Base-by-base conservation (phyloP, 805 yeast species). In the Lipomyces mesembrius region DNA sequence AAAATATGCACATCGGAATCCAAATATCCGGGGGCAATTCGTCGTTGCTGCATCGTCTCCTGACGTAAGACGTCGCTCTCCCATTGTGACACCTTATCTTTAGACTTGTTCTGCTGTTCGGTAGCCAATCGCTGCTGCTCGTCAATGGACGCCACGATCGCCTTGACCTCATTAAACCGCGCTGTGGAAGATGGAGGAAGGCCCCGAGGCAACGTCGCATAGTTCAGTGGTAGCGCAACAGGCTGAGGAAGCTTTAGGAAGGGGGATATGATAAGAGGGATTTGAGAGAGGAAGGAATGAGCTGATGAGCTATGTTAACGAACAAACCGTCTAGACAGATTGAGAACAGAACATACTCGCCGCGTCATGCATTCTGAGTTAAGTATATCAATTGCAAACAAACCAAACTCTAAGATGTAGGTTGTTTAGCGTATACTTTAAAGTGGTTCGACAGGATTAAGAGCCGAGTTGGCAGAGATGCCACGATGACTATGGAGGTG, bases 231-330 rank as follows among this genome's bases (percentile, higher is more conserved):
- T 49, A 87, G 77, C 6, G 85, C 81, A 14, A 86, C 81, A 0
- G 88, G 83, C 66, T 81, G 83, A 20, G 90, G 89, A 0, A 87
- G 84, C 63, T 80, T 82, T 68, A 77, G 81, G 32, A 78, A 77
- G 2, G 87, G 88, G 64, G 86, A 84, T 51, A 83, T 78, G 17
- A 85, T 82, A 52, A 87, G 79, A 0, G 90, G 89, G 0, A 87
- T 82, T 67, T 85, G 86, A 46, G 82, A 78, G 5, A 86, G 77
- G 14, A 83, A 67, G 0, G 84, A 80, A 68, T 85, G 86, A 32
- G 83, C 85, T 83, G 5, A 34, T 11, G 4, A 20, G 49, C 14
- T 6, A 17, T 1, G 53, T 29, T n/a, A 51, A 51, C 29, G 27
- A 9, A 9, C 53, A 49, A 12, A 12, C 7, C n/a, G 29, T 8